Base-by-base conservation (phyloP, 345 rosid genomes). In the Populus tremula region DNA sequence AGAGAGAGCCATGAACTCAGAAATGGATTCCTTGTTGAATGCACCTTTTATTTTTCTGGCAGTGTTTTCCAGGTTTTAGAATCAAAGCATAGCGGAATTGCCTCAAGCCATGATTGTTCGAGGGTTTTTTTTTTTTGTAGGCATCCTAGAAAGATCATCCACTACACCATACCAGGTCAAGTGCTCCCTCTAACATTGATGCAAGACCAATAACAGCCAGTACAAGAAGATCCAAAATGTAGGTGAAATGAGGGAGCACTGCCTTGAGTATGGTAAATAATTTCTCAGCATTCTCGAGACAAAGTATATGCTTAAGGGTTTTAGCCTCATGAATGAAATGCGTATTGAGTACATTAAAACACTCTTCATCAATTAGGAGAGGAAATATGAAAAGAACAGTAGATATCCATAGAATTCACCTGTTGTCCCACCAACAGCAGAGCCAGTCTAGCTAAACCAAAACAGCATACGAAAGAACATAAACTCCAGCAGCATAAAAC, bases 391-490 rank as follows among this genome's bases (percentile, higher is more conserved):
- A 31, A 6, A 65, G 36, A 65, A 29, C 6, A 31, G 20, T 5
- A 31, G 35, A 21, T 87, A 92, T 73, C 93, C 96, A 47, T 91
- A 90, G 78, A 91, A 91, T 33, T 92, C 92, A 77, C 91, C 88
- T 7, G 93, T 35, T 9, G 90, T 90, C 33, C 98, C 99, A 70
- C 99, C 96, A 74, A 93, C 91, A 79, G 96, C 97, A 73, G 98
- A 90, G 38, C 98, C 99, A 84, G 93, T 25, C 25, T 25, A 25
- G 93, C 98, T 95, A 84, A 75, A 67, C 75, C 29, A 59, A 29
- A 47, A 35, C 49, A 76, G 69, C 7, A 67, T 33, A 79, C 35
- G 5, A 56, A 12, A 64, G 35, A 41, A 38, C 7, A 29, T 81
- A 66, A 27, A 63, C 31, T 9, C 35, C 67, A 4, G 18, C 11